Evolutionary conservation across 306 rosid species (phyloP).

Genomic region (Cucurbita argyrosperma): DNA sequence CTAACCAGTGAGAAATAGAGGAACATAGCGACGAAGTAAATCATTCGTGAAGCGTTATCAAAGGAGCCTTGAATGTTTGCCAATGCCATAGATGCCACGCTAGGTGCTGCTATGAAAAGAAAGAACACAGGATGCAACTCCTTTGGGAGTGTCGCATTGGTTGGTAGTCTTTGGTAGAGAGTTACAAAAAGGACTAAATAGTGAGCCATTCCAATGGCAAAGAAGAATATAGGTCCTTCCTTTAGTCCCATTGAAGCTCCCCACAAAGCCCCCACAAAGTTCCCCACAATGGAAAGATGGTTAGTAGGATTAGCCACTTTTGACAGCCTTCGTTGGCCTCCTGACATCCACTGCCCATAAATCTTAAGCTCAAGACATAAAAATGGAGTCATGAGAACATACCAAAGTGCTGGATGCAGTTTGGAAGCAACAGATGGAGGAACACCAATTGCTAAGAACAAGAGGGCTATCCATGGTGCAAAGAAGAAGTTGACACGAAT

Average conservation of each 20-base stretch:
- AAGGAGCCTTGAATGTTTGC: constrained; percentile 73
- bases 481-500: constrained; percentile 84
- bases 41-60: constrained; percentile 48
- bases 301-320: constrained; percentile 84
- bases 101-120: constrained; percentile 90
- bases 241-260: constrained; percentile 82
- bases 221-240: constrained; percentile 88
- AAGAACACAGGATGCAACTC: constrained; percentile 89
- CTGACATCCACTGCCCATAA: constrained; percentile 98
- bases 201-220: constrained; percentile 74
- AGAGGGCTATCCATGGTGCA: constrained; percentile 75
- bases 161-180: constrained; percentile 79
- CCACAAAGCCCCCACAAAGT: constrained; percentile 74
- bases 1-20: constrained; percentile 78
- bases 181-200: constrained; percentile 74
- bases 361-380: constrained; percentile 71
- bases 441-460: constrained; percentile 57
- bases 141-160: constrained; percentile 81
- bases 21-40: constrained; percentile 72
- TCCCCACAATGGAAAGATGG: constrained; percentile 69
- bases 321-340: constrained; percentile 74
- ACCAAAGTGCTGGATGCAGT: constrained; percentile 50
- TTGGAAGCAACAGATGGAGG: constrained; percentile 47
- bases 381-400: constrained; percentile 66
- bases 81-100: constrained; percentile 93